These are phyloP conservation scores for Sporisorium reilianum DNA, from an alignment of 1,284 basidiomycete genomes.

Conservation along the genomic window DNA sequence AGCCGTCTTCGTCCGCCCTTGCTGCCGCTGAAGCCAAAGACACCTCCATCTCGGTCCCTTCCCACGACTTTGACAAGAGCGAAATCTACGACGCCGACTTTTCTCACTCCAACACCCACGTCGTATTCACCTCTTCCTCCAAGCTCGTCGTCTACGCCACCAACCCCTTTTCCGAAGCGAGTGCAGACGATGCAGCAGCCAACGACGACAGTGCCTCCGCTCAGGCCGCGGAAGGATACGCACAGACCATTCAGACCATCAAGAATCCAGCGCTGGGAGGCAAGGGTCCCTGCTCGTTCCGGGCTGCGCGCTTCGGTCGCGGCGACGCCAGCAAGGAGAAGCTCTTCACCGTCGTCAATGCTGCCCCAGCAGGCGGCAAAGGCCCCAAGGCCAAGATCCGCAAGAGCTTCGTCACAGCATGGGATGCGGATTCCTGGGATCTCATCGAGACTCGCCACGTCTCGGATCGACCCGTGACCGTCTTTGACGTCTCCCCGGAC, in stretches of 20 bases:
- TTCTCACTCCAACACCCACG: conserved; percentile 57
- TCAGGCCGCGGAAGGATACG: conserved; percentile 26
- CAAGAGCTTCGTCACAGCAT: conserved; percentile 63
- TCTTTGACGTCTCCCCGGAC: conserved; percentile 72
- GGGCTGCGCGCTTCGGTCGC: conserved; percentile 55
- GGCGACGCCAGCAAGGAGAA: conserved; percentile 43
- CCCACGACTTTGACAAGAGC: conserved; percentile 50
- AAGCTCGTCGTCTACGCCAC: conserved; percentile 60
- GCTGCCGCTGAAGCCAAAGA: conserved; percentile 45
- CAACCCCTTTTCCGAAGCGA: conserved; percentile 33
- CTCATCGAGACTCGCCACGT: conserved; percentile 59
- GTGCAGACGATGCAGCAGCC: conserved; percentile 13
- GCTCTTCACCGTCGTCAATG: conserved; percentile 64
- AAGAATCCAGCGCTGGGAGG: conserved; percentile 63
- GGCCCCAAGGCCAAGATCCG: conserved; percentile 58
- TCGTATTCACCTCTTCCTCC: conserved; percentile 57
- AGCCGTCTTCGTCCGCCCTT: conserved; percentile 28
- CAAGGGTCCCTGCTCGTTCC: conserved; percentile 59
- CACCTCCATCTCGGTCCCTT: conserved; percentile 43
- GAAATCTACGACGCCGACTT: conserved; percentile 67
- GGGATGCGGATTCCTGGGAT: conserved; percentile 65
- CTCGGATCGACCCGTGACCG: conserved; percentile 64
- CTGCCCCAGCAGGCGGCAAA: conserved; percentile 42
- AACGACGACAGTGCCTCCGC: conserved; percentile 13
- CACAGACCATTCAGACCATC: conserved; percentile 60